Evolutionary conservation across 83 land plant species (phyloP).

Genomic region (Picea mariana): DNA sequence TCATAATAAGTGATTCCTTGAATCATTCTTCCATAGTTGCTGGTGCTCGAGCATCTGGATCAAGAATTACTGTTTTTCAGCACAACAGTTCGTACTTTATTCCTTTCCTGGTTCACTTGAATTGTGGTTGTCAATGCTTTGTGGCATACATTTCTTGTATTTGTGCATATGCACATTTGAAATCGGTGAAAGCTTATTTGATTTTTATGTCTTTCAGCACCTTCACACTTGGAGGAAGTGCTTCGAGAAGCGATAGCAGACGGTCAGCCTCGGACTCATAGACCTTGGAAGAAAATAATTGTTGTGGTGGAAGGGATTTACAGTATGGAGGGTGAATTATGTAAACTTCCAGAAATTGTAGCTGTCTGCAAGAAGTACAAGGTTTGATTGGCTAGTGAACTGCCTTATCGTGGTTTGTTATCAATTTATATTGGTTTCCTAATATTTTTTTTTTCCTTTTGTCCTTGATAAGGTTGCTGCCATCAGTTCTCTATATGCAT

Average conservation of each 20-base stretch:
- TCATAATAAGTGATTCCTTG: conserved; percentile 90
- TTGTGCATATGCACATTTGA: not conserved
- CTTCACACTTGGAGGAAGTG: conserved; percentile 89
- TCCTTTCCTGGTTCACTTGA: not conserved
- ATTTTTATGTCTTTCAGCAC: conserved; percentile 41
- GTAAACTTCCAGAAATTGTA: conserved; percentile 90
- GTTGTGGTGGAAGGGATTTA: conserved; percentile 96
- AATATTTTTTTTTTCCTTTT: not conserved
- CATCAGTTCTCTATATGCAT: not conserved
- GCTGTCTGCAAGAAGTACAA: conserved; percentile 89
- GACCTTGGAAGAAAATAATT: conserved; percentile 97
- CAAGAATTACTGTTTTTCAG: conserved; percentile 81
- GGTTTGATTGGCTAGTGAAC: conserved; percentile 38
- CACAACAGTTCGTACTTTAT: conserved; percentile 74
- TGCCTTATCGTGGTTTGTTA: conserved; percentile 15
- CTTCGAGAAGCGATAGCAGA: conserved; percentile 87
- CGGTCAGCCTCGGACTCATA: conserved; percentile 96
- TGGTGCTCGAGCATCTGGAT: conserved; percentile 94
- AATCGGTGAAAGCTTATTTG: not conserved
- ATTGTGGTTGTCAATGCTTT: not conserved
- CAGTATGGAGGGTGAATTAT: conserved; percentile 97
- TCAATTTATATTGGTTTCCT: conserved; percentile 13
- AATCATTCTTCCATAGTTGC: conserved; percentile 92
- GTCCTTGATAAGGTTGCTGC: not conserved
- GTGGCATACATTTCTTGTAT: conserved; percentile 1